Evolutionary conservation across 2,329 filamentous ascomycete genomes (phyloP), one percentile per base, ranked within the genome.

Genomic region (Exophiala spinifera): DNA sequence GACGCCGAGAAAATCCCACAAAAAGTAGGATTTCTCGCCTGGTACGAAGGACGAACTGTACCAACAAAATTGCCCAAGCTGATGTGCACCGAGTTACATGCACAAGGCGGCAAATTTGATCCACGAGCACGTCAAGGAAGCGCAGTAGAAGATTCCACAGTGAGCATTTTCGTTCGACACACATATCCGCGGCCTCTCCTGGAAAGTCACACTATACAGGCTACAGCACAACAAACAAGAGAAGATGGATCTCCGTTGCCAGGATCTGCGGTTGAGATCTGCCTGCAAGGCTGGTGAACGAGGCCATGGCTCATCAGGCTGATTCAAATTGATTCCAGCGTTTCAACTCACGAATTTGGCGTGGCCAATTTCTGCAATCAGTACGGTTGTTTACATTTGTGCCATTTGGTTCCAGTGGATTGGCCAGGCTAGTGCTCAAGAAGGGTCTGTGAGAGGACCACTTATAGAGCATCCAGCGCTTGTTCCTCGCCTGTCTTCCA

Each of bases 401-500:
- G 46, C 49, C 45, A 47, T 53, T 57, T 46, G 43, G 56, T 42
- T 34, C 44, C 51, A 46, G 42, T 25, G 55, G 55, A 55, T 53
- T 60, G 51, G 54, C 54, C 48, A 50, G 54, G 28, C 42, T 48
- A 28, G 36, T 31, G 49, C 34, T 13, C 44, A 47, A 44, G 47
- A 31, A 46, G 33, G 49, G 45, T 19, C 47, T 50, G 51, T 55
- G 36, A 44, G 43, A 11, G 54, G 47, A 34, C 47, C 51, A 39
- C 45, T 45, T 36, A 44, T 11, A 45, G 39, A 46, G 45, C 49
- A 50, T 40, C 36, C 43, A 53, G 50, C 53, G 53, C 57, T 60
- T 60, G 57, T 60, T 28, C 36, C 48, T 60, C 57, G 54, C 48
- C 57, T 57, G 55, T 44, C 57, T 31, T 15, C 36, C 43, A 53